Evolutionary conservation across 352 stramenopile genomes (phyloP).

Genomic region (Hyaloperonospora brassicae): DNA sequence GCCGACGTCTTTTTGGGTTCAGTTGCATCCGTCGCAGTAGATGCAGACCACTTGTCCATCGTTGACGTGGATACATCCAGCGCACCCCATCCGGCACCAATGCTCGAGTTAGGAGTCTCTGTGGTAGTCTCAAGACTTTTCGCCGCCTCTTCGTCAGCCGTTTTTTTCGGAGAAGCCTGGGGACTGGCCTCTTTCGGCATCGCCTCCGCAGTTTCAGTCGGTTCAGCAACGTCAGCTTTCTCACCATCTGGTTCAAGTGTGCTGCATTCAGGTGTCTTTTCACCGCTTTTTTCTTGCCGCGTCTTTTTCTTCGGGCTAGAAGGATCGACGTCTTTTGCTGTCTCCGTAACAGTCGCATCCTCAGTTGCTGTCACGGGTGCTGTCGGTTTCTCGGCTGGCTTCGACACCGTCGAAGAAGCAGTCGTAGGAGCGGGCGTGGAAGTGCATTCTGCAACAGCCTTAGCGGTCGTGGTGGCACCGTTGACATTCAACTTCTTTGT

Average conservation of each 20-base stretch:
- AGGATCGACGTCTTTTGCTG: constrained; percentile 12
- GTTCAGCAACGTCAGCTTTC: constrained; percentile 14
- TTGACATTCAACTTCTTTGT: constrained; percentile 65
- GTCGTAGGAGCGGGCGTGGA: constrained; percentile 14
- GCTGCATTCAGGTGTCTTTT: constrained; percentile 26
- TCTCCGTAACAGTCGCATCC: constrained; percentile 4
- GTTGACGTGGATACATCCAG: constrained; percentile 56
- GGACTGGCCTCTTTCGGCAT: constrained; percentile 30
- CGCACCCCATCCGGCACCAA: constrained; percentile 51
- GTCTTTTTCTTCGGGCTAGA: constrained; percentile 42
- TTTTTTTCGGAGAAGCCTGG: constrained; percentile 30
- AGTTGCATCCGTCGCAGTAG: constrained; percentile 22
- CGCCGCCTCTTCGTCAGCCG: constrained; percentile 28
- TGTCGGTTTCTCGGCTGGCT: constrained; percentile 7
- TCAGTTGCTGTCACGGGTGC: constrained; percentile 13
- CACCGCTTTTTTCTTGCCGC: constrained; percentile 36
- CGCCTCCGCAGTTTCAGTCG: constrained; percentile 18
- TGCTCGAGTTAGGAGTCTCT: constrained; percentile 26
- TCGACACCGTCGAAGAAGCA: constrained; percentile 4
- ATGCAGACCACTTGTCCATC: constrained; percentile 58
- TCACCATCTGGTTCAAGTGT: constrained; percentile 12
- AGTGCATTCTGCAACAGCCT: constrained; percentile 26
- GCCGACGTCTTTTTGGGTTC: constrained; percentile 48
- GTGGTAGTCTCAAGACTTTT: constrained; percentile 38
- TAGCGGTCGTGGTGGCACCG: constrained; percentile 22